Conservation (phyloP, 2,329 filamentous ascomycete species). For the Hawksworthiomyces lignivorus region DNA sequence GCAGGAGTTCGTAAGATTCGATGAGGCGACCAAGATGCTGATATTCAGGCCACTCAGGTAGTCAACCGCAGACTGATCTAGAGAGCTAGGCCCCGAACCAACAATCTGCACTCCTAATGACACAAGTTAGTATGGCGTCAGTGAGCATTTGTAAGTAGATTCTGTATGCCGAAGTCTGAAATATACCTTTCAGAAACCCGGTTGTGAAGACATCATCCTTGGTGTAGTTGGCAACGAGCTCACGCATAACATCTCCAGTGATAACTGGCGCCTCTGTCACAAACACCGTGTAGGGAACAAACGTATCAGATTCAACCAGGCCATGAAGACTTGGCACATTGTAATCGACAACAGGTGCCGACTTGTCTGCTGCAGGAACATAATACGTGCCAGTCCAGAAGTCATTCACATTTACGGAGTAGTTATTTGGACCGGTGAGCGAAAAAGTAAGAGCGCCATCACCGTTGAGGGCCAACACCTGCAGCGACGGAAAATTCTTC, state of each 20-base stretch:
- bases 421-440: background rate
- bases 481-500: background rate
- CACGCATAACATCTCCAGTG: background rate
- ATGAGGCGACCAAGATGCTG: background rate
- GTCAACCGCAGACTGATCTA: background rate
- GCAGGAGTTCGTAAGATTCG: background rate
- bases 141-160: no score
- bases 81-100: background rate
- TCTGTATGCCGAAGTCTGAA: no score
- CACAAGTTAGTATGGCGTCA: no score
- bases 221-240: background rate
- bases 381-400: constrained; percentile 5
- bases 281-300: background rate
- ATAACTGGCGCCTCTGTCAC: constrained; percentile 2
- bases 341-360: background rate
- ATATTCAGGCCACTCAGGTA: background rate
- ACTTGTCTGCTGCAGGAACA: background rate
- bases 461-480: background rate
- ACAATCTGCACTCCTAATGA: constrained; percentile 1
- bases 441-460: constrained; percentile 4
- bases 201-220: constrained; percentile 4
- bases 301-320: background rate
- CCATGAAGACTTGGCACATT: background rate
- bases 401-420: constrained; percentile 1
- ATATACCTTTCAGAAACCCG: constrained; percentile 1